phyloP scores from a whole-genome alignment of 2,329 filamentous ascomycete species.

The Apiospora malaysiana region DNA sequence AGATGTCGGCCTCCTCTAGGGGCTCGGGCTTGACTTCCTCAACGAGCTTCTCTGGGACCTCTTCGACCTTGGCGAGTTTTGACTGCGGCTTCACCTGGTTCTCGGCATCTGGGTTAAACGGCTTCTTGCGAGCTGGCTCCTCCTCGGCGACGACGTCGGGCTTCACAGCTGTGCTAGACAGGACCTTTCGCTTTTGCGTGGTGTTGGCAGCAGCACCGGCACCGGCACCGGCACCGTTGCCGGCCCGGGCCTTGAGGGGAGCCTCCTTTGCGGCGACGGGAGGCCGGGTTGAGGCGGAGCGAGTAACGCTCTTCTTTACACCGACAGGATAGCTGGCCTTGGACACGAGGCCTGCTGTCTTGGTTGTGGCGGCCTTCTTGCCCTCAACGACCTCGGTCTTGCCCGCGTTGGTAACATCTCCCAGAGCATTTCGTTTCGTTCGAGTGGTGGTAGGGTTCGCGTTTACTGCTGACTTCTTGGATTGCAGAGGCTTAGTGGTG shows the following conservation, averaged over 20 bases:
- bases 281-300: constrained; percentile 64
- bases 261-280: constrained; percentile 69
- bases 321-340: constrained; percentile 85
- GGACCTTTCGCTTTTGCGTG: constrained; percentile 70
- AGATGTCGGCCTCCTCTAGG: constrained; percentile 30
- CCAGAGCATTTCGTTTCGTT: constrained; percentile 83
- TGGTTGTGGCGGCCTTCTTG: constrained; percentile 73
- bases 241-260: constrained; percentile 71
- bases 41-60: constrained; percentile 38
- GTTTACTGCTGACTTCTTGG: constrained; percentile 68
- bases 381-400: constrained; percentile 75
- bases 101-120: constrained; percentile 59
- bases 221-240: constrained; percentile 67
- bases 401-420: constrained; percentile 93
- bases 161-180: constrained; percentile 61
- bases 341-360: constrained; percentile 70
- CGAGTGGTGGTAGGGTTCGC: constrained; percentile 53
- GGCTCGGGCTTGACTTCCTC: constrained; percentile 34
- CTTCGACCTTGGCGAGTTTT: constrained; percentile 39
- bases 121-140: constrained; percentile 72
- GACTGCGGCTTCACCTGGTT: constrained; percentile 45
- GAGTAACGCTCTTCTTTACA: constrained; percentile 72
- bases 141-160: constrained; percentile 66
- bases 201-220: constrained; percentile 49
- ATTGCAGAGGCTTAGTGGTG: constrained; percentile 65